These are phyloP conservation scores for Colletotrichum sublineola DNA, from an alignment of 2,329 filamentous ascomycete genomes.

Conservation along the genomic window DNA sequence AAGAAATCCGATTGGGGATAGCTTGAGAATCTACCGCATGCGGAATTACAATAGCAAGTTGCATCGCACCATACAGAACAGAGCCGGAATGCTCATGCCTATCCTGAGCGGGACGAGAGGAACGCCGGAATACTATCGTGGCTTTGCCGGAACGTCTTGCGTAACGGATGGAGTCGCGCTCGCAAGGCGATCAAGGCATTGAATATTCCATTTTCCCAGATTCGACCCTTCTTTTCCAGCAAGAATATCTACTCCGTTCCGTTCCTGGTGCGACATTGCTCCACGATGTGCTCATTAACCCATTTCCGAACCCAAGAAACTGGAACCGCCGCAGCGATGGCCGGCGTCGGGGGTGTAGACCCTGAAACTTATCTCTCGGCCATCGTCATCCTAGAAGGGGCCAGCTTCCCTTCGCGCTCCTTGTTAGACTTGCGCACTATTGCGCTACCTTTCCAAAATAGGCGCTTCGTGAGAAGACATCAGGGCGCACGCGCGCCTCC, in stretches of 20 bases:
- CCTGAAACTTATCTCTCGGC: slow-evolving; percentile 5
- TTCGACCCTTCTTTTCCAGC: background rate
- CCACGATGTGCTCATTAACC: background rate
- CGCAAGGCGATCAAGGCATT: slow-evolving; percentile 14
- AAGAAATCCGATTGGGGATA: slow-evolving; percentile 1
- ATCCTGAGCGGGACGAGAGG: background rate
- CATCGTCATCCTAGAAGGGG: slow-evolving; percentile 15
- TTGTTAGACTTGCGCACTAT: slow-evolving; percentile 2
- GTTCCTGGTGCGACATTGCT: slow-evolving; percentile 11
- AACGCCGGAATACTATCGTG: background rate
- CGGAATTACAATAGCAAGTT: background rate
- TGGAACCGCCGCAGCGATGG: slow-evolving; percentile 24
- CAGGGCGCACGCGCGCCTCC: slow-evolving; percentile 21
- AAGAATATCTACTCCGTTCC: background rate
- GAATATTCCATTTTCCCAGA: background rate
- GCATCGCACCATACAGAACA: background rate
- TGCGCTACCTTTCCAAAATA: background rate
- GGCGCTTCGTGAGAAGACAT: background rate
- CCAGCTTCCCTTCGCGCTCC: background rate
- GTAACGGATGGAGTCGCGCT: slow-evolving; percentile 19
- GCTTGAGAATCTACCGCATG: background rate
- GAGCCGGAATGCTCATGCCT: slow-evolving; percentile 9
- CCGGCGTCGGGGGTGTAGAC: slow-evolving; percentile 6
- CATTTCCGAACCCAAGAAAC: slow-evolving; percentile 10
- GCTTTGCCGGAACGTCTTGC: slow-evolving; percentile 25